Conservation (phyloP, 2,329 filamentous ascomycete genomes). For the Exophiala bonariae region DNA sequence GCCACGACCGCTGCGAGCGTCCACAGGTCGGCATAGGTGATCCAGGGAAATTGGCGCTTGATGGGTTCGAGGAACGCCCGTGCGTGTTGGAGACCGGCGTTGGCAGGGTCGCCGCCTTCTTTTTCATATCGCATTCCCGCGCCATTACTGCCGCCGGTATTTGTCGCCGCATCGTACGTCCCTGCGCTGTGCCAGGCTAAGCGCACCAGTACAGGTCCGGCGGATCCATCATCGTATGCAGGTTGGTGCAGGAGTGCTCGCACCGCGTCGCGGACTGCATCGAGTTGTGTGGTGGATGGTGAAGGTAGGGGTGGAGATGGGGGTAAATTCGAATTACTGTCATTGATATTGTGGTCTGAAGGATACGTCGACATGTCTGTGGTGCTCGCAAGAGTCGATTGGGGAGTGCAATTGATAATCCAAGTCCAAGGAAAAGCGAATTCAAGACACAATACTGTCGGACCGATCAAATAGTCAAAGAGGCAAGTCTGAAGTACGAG, state of each 20-base stretch:
- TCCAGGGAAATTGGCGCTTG: constrained; percentile 60
- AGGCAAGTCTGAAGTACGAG: too few species aligned
- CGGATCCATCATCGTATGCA: constrained; percentile 65
- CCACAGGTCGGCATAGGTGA: constrained; percentile 67
- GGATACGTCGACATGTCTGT: not conserved
- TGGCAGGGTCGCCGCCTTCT: constrained; percentile 65
- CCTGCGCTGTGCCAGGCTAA: constrained; percentile 67
- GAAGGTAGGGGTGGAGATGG: constrained; percentile 4
- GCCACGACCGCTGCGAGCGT: constrained; percentile 62
- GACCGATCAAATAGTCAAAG: too few species aligned
- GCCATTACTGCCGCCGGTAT: constrained; percentile 65
- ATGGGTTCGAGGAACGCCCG: constrained; percentile 65
- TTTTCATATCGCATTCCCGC: constrained; percentile 66
- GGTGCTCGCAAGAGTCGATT: too few species aligned
- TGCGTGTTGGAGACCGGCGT: constrained; percentile 64
- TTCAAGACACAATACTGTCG: too few species aligned
- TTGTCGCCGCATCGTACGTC: constrained; percentile 59
- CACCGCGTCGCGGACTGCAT: constrained; percentile 56
- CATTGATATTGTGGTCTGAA: not conserved
- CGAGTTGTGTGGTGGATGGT: constrained; percentile 27
- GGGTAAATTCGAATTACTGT: not conserved
- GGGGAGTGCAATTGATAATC: too few species aligned
- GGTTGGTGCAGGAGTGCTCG: constrained; percentile 57
- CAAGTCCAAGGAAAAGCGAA: too few species aligned
- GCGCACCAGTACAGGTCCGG: constrained; percentile 63